Evolutionary conservation across 352 stramenopile genomes (phyloP).

Genomic region (Globisporangium irregulare): DNA sequence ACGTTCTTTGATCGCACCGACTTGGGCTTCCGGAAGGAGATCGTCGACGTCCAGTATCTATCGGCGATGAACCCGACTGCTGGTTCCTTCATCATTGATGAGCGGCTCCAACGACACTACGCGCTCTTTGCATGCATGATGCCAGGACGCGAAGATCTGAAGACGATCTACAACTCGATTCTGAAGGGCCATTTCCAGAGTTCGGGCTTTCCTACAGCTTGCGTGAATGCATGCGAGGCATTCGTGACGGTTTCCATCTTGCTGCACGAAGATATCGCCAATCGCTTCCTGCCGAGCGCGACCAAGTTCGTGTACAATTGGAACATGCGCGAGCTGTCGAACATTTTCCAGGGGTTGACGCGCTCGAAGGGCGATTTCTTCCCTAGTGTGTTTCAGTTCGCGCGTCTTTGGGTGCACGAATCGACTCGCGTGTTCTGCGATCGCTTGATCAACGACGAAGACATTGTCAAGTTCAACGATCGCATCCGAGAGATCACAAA

Average conservation of each 20-base stretch:
- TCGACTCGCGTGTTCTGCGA: constrained; percentile 97
- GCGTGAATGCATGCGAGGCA: constrained; percentile 71
- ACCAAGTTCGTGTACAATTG: constrained; percentile 99
- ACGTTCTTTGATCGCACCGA: constrained; percentile 95
- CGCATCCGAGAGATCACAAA: constrained; percentile 92
- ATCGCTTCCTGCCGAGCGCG: constrained; percentile 94
- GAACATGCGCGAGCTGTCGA: constrained; percentile 97
- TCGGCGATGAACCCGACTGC: constrained; percentile 97
- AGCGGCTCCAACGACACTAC: constrained; percentile 95
- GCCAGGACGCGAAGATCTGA: constrained; percentile 92
- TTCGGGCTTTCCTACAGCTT: constrained; percentile 59
- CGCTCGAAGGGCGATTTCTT: constrained; percentile 93
- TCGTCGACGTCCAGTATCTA: constrained; percentile 96
- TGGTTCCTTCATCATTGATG: constrained; percentile 96
- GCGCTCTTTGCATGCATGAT: constrained; percentile 95
- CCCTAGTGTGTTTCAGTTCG: constrained; percentile 77
- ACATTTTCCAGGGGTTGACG: constrained; percentile 95
- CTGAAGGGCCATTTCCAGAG: constrained; percentile 93
- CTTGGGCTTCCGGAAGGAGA: constrained; percentile 95
- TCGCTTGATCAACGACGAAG: constrained; percentile 94
- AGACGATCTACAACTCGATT: constrained; percentile 95
- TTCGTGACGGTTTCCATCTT: constrained; percentile 91
- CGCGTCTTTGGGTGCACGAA: constrained; percentile 95
- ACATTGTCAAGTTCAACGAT: constrained; percentile 92
- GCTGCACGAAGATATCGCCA: constrained; percentile 92